phyloP scores from a whole-genome alignment of 768 basidiomycete species.

The Tulasnella sp. region DNA sequence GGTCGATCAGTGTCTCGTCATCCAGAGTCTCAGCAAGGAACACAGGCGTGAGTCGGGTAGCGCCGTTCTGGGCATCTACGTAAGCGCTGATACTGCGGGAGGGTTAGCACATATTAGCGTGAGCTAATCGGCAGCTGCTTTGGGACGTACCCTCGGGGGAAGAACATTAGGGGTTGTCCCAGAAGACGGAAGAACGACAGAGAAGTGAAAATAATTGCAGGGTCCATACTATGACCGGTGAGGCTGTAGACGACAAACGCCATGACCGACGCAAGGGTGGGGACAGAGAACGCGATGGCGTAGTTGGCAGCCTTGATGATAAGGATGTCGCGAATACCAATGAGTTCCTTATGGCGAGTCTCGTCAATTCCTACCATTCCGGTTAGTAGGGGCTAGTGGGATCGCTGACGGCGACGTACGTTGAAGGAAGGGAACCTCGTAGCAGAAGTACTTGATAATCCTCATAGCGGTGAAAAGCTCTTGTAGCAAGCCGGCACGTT shows the following conservation, averaged over 20 bases:
- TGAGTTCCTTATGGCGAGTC: constrained; percentile 43
- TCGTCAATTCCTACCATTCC: constrained; percentile 49
- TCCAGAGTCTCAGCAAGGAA: constrained; percentile 42
- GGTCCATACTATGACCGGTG: constrained; percentile 42
- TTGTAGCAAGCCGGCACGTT: constrained; percentile 76
- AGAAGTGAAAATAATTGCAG: constrained; percentile 55
- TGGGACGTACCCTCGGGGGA: constrained; percentile 35
- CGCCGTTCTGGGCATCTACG: constrained; percentile 52
- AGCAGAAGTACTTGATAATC: constrained; percentile 78
- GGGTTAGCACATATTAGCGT: constrained; percentile 20
- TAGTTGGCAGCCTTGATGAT: constrained; percentile 52
- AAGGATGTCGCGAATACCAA: constrained; percentile 44
- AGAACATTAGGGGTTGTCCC: constrained; percentile 56
- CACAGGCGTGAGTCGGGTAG: constrained; percentile 38
- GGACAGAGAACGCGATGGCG: constrained; percentile 45
- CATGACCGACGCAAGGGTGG: constrained; percentile 52
- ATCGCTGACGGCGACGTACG: constrained; percentile 57
- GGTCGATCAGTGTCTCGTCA: constrained; percentile 28
- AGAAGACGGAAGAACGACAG: constrained; percentile 53
- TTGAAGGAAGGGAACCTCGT: constrained; percentile 46
- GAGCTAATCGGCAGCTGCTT: no score
- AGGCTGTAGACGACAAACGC: constrained; percentile 55
- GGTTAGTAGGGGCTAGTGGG: constrained; percentile 38
- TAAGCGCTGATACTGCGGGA: constrained; percentile 39
- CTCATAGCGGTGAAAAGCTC: constrained; percentile 84